Evolutionary conservation across 2,329 filamentous ascomycete species (phyloP).

Genomic region (Pseudocercospora eumusae): DNA sequence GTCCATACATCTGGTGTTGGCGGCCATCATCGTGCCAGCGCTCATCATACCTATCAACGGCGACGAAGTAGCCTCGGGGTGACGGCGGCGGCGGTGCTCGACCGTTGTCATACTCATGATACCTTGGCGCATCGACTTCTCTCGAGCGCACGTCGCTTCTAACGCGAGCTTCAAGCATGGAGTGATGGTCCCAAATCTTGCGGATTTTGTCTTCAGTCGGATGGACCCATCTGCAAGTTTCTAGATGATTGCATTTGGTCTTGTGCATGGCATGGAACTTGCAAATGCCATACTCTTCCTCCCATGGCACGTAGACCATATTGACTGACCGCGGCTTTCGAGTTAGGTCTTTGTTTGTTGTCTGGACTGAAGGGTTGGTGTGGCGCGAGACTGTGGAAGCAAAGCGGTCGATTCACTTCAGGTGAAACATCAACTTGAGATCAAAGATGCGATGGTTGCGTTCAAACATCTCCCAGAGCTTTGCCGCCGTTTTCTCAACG

Average conservation of each 20-base stretch:
- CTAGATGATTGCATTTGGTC: conserved; percentile 15
- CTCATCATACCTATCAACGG: background rate
- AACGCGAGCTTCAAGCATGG: background rate
- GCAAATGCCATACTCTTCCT: conserved; percentile 32
- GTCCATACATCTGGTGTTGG: background rate
- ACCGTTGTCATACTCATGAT: background rate
- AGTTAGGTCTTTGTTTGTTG: conserved; percentile 1
- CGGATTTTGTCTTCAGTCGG: conserved; percentile 22
- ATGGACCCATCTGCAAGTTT: conserved; percentile 26
- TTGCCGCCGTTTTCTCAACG: background rate
- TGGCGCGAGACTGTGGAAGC: background rate
- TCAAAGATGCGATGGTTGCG: background rate
- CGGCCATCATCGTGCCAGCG: background rate
- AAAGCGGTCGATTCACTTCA: background rate
- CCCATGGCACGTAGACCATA: conserved; percentile 33
- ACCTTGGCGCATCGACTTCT: background rate
- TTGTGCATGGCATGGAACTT: conserved; percentile 26
- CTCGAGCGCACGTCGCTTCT: background rate
- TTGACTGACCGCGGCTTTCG: background rate
- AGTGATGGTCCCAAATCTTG: conserved; percentile 25
- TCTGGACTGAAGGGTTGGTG: background rate
- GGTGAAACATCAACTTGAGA: background rate
- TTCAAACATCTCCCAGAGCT: background rate
- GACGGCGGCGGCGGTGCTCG: background rate
- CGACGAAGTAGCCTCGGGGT: background rate